Conservation (phyloP, 1,284 basidiomycete species). For the Malassezia obtusa region DNA sequence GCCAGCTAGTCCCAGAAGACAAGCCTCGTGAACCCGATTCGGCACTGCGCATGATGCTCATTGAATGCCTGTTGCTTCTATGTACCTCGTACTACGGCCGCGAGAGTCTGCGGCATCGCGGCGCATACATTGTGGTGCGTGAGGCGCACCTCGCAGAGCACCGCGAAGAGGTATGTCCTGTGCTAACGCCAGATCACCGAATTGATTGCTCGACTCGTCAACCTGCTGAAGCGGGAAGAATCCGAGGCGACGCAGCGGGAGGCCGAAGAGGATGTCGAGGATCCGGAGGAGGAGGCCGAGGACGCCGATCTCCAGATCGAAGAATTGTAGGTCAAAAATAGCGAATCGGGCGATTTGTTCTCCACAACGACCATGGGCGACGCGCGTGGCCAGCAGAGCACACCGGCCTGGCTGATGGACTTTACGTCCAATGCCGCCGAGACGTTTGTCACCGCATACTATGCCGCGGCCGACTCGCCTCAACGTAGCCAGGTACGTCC, state of each 20-base stretch:
- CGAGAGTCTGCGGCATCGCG: slow-evolving; percentile 66
- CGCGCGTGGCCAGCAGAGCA: not conserved
- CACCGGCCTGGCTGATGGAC: slow-evolving; percentile 23
- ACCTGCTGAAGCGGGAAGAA: slow-evolving; percentile 45
- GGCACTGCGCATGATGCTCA: slow-evolving; percentile 67
- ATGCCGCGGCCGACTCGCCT: slow-evolving; percentile 43
- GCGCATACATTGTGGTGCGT: slow-evolving; percentile 78
- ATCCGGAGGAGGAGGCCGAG: slow-evolving; percentile 22
- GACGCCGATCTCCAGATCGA: slow-evolving; percentile 31
- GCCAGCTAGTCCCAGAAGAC: slow-evolving; percentile 77
- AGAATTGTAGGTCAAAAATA: slow-evolving; percentile 24
- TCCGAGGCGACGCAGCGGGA: slow-evolving; percentile 29
- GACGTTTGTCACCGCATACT: slow-evolving; percentile 44
- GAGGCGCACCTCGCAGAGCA: slow-evolving; percentile 69
- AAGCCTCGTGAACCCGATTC: slow-evolving; percentile 76
- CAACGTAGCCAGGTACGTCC: slow-evolving; percentile 24
- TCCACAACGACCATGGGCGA: not conserved
- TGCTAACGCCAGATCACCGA: slow-evolving; percentile 30
- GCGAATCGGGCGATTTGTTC: no score
- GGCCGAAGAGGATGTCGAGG: slow-evolving; percentile 22
- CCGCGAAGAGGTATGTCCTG: slow-evolving; percentile 59
- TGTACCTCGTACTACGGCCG: slow-evolving; percentile 80
- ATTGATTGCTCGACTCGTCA: slow-evolving; percentile 41
- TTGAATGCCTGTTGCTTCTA: slow-evolving; percentile 79
- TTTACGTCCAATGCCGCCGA: slow-evolving; percentile 42